Evolutionary conservation across 2,329 filamentous ascomycete species (phyloP).

Genomic region (Aspergillus fischeri): DNA sequence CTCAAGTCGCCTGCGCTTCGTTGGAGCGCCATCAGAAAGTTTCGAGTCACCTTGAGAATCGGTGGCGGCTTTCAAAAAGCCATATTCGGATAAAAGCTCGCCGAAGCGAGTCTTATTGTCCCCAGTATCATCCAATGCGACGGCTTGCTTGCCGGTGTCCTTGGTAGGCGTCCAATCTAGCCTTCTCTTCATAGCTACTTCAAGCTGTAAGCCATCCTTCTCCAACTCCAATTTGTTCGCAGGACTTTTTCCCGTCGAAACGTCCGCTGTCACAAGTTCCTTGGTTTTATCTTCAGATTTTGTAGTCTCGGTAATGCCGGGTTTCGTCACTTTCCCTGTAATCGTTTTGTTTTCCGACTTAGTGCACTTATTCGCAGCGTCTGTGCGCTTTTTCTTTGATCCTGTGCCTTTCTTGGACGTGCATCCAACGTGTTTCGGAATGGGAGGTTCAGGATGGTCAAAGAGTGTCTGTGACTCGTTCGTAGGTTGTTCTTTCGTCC

Average conservation of each 20-base stretch:
- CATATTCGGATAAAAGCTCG: constrained; percentile 39
- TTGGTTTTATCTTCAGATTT: constrained; percentile 10
- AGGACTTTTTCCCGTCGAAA: not conserved
- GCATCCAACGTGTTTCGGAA: constrained; percentile 11
- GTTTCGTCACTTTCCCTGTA: constrained; percentile 35
- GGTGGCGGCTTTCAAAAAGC: constrained; percentile 28
- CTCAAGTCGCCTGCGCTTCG: constrained; percentile 37
- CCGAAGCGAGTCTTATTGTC: constrained; percentile 25
- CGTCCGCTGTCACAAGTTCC: constrained; percentile 1
- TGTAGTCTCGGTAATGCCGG: constrained; percentile 13
- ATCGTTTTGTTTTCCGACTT: constrained; percentile 31
- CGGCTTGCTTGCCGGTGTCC: constrained; percentile 30
- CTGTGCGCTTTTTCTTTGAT: constrained; percentile 21
- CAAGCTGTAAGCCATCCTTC: constrained; percentile 27
- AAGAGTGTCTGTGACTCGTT: not conserved
- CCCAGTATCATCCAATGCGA: constrained; percentile 12
- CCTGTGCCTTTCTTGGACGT: constrained; percentile 16
- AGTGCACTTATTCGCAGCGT: constrained; percentile 21
- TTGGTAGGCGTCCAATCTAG: constrained; percentile 66
- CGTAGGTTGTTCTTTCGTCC: constrained; percentile 11
- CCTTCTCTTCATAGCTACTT: constrained; percentile 52
- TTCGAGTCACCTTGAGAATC: constrained; percentile 8
- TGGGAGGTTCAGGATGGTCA: constrained; percentile 1
- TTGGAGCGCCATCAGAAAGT: constrained; percentile 22
- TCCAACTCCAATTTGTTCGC: constrained; percentile 12